Base-by-base conservation (phyloP, 1,284 basidiomycete genomes). In the Coniferiporia sulphurascens region DNA sequence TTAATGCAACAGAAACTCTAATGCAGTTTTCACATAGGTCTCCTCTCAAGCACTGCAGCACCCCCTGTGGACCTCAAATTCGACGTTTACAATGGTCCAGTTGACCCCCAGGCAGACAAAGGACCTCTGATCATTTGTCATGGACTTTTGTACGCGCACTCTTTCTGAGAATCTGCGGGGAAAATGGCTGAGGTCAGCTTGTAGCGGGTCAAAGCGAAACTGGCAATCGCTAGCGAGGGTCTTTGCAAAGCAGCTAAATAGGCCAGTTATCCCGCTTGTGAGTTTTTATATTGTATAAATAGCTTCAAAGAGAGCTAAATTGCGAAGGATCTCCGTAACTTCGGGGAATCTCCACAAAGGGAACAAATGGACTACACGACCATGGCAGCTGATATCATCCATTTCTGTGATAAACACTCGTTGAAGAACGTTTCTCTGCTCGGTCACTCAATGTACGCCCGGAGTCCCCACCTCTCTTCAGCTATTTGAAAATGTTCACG, bases 371-470 rank as follows among this genome's bases (percentile, higher is more conserved):
- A 80, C 15, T 94, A 94, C 65, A 66, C 73, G 19, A 74, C 81
- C 55, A 88, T 93, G 87, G 90, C 90, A 1, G 69, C 72, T 8
- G 91, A 93, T 65, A 79, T 93, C 32, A 70, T 85, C 10, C 74
- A 82, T 56, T 88, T 89, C 65, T 79, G 83, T 54, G 66, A 74
- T 10, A 70, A 73, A 35, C 79, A 81, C 56, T 75, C 74, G 0
- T 71, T 90, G 38, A 74, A 74, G 1, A 75, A 87, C n/a, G 77
- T 91, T 22, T 80, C 85, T 0, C 77, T 95, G 2, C 75, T 93
- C 6, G 93, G 92, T 0, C 93, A 94, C 68, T 94, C 91, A 1
- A 93, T 95, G 91, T 90, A 66, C 50, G 83, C 72, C 17, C 7
- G 53, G 41, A 41, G 27, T 43, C 13, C 13, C 49, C 8, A 15